Evolutionary conservation across 495 filamentous ascomycete genomes (phyloP).

Genomic region (Jackrogersella multiformis): DNA sequence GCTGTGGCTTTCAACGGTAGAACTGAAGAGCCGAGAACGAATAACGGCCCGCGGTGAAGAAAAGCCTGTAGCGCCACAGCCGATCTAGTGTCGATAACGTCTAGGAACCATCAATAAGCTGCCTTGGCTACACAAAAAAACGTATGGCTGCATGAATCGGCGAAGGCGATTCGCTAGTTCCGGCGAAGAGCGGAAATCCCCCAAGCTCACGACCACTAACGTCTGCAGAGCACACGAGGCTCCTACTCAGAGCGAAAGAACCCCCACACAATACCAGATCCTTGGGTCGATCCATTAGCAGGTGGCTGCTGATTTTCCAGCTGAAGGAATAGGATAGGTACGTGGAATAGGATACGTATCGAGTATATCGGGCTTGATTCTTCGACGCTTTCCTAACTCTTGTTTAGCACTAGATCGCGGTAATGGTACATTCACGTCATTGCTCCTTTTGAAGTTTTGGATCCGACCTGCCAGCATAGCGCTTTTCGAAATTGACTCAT

Average conservation of each 20-base stretch:
- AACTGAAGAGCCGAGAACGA: not conserved
- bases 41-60: not conserved
- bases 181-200: slow-evolving; percentile 20
- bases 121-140: slow-evolving; percentile 15
- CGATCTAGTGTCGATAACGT: not conserved
- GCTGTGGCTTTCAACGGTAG: slow-evolving; percentile 8
- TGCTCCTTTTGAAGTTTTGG: not conserved
- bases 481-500: not conserved
- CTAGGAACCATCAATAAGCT: not conserved
- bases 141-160: slow-evolving; percentile 21
- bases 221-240: slow-evolving; percentile 5
- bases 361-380: not conserved
- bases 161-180: slow-evolving; percentile 18
- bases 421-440: not conserved
- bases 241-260: not conserved
- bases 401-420: not conserved
- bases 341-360: no score
- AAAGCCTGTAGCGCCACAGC: slow-evolving; percentile 6
- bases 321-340: no score
- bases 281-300: not conserved
- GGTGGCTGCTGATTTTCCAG: not conserved
- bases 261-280: slow-evolving; percentile 11
- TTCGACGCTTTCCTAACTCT: not conserved
- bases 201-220: not conserved
- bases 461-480: not conserved